Base-by-base conservation (phyloP, 1,139 yeast species). In the Sugiyamaella castrensis region DNA sequence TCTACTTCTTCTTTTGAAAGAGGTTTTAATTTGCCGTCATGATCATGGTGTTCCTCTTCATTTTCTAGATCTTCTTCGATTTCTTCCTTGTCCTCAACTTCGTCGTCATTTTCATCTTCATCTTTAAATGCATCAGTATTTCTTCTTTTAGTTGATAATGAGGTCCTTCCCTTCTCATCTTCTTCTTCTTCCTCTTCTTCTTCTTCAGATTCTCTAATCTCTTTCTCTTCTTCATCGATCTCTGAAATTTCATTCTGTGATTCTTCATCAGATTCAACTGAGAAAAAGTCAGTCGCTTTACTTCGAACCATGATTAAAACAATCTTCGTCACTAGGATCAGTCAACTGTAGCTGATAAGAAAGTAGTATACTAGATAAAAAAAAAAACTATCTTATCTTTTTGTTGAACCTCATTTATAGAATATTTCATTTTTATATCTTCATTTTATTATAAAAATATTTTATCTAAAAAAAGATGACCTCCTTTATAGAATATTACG, bases 1-100 rank as follows among this genome's bases (percentile, higher is more conserved):
- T 65, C 66, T 29, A 65, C 58, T 46, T 63, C 67, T 46, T 61
- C 67, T 45, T 56, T 61, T 26, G 60, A 57, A 51, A 64, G 55
- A 29, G 63, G 55, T 33, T 68, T 68, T 9, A 65, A 37, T 57
- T 61, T 56, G 24, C 50, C 54, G 7, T 47, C 48, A 1, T 38
- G 48, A 11, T 46, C 30, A 8, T 37, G 43, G 6, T 40, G 43
- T 10, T 19, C 38, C 15, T 49, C 54, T 38, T 31, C 44, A 31
- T 36, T 48, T 13, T 41, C 46, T 5, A 40, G 48, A 2, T 38
- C 47, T 12, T 48, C 53, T 9, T 39, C 40, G 9, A 33, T 48
- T 7, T 41, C 52, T 24, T 48, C 58, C 24, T 48, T 48, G 5
- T 42, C 46, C 8, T 37, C 43, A 11, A 49, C 53, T 29, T 38